Base-by-base conservation (phyloP, 164 flowering plant species). In the Aristolochia californica region DNA sequence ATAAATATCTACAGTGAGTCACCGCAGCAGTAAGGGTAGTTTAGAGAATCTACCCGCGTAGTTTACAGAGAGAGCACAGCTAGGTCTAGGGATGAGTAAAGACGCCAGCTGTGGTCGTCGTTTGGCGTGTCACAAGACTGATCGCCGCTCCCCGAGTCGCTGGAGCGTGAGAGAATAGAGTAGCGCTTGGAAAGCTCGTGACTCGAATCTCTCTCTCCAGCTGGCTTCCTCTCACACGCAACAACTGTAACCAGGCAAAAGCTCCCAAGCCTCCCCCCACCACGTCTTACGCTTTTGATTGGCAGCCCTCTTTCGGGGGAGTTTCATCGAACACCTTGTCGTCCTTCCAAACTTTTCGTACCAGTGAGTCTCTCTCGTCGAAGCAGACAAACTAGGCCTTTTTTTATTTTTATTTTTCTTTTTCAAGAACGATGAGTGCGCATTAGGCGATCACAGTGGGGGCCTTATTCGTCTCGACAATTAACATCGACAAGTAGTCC, bases 201-300 rank as follows among this genome's bases (percentile, higher is more conserved):
- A 48, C 12, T 48, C 20, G 51, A 48, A 48, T 48, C 51, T 48
- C 49, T 16, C 20, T 16, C 49, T 45, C 49, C 51, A 48, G 51
- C 51, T 48, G 22, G 51, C 51, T 16, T 18, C 51, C 20, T 48
- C 22, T n/a, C 22, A 10, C 49, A 16, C 18, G 5, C 21, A 18
- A 45, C 49, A 45, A 45, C 49, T 48, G 51, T 48, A 22, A 18
- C 18, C 22, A 22, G 20, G 8, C 16, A 44, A 17, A 5, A 8
- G 22, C n/a, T 8, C 21, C 21, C 49, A 3, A 18, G 11, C 17
- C 22, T 18, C 51, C 12, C 21, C 22, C 12, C n/a, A n/a, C n/a
- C n/a, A n/a, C n/a, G n/a, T 48, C 51, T 45, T 45, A 2, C 18
- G 15, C 18, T 45, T 45, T 45, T 13, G 14, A 14, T 8, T 8